Percentiles rank a stretch among this genome's conserved stretches.
phyloP scores from a whole-genome alignment of 768 basidiomycete genomes.

The Boletus subparvulus region DNA sequence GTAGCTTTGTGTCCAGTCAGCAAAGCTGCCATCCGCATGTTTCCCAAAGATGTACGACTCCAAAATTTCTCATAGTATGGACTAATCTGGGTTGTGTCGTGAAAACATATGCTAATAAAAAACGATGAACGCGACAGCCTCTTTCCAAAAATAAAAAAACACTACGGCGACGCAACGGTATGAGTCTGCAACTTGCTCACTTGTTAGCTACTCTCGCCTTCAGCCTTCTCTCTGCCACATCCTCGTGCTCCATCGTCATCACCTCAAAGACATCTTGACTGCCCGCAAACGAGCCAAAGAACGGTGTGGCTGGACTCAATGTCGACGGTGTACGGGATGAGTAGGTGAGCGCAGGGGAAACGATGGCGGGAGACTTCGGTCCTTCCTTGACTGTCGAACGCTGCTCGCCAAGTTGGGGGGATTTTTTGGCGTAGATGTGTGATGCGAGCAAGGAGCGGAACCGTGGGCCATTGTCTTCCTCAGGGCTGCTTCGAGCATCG shows the following conservation, averaged over 20 bases:
- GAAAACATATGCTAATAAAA: constrained; percentile 5
- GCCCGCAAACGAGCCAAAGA: constrained; percentile 56
- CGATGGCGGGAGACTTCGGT: constrained; percentile 49
- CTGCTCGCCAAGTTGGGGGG: constrained; percentile 14
- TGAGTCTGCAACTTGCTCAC: constrained; percentile 5
- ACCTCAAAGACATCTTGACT: constrained; percentile 33
- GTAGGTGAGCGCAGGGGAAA: constrained; percentile 69
- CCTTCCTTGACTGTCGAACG: constrained; percentile 28
- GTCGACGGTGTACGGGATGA: constrained; percentile 64
- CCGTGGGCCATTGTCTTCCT: constrained; percentile 1
- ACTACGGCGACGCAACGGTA: not conserved
- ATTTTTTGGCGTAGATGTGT: constrained; percentile 12
- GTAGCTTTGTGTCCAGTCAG: no score
- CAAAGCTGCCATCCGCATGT: no score
- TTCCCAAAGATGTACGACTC: not conserved
- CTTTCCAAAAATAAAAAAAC: constrained; percentile 8
- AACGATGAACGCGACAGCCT: constrained; percentile 8
- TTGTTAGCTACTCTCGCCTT: constrained; percentile 20
- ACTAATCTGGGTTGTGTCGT: not conserved
- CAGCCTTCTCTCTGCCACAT: constrained; percentile 22
- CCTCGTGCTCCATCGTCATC: constrained; percentile 23
- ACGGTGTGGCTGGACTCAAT: constrained; percentile 70
- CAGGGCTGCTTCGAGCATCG: constrained; percentile 3
- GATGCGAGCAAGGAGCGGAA: constrained; percentile 13
- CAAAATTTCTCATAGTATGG: constrained; percentile 4